Evolutionary conservation across 2,329 filamentous ascomycete genomes (phyloP).

Genomic region (Trichoderma aggressivum): DNA sequence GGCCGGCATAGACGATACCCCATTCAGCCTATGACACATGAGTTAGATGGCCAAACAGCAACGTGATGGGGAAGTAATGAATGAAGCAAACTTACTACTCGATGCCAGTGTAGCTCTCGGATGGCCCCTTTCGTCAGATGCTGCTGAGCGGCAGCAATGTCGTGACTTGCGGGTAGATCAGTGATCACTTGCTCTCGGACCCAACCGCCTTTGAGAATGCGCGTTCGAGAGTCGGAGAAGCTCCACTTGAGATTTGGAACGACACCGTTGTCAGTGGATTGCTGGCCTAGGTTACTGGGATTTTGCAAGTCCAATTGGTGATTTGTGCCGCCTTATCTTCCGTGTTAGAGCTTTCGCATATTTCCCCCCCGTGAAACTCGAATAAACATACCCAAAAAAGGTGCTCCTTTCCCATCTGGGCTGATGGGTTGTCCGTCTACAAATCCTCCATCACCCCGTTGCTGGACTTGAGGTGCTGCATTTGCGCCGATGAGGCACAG

Average conservation of each 20-base stretch:
- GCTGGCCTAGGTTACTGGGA: conserved; percentile 59
- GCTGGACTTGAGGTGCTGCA: conserved; percentile 23
- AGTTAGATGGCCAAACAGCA: not conserved
- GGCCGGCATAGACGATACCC: conserved; percentile 59
- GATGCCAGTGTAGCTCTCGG: conserved; percentile 65
- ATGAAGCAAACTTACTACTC: conserved; percentile 46
- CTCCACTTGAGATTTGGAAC: conserved; percentile 68
- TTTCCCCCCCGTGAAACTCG: not conserved
- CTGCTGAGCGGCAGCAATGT: conserved; percentile 66
- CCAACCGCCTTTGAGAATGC: conserved; percentile 62
- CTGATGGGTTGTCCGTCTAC: conserved; percentile 54
- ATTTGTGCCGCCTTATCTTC: conserved; percentile 60
- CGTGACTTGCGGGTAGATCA: conserved; percentile 63
- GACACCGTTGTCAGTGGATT: conserved; percentile 59
- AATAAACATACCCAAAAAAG: conserved; percentile 49
- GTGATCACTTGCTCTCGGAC: conserved; percentile 62
- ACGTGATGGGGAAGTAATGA: not conserved
- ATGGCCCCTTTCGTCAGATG: conserved; percentile 64
- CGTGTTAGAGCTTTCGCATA: not conserved
- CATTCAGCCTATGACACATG: conserved; percentile 55
- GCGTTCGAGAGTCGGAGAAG: conserved; percentile 65
- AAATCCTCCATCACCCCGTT: conserved; percentile 36
- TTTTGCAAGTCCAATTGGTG: conserved; percentile 58
- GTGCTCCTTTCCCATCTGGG: conserved; percentile 55
- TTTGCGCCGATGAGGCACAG: conserved; percentile 19